These are phyloP conservation scores for Metschnikowia santaceciliae DNA, from an alignment of 805 yeast species.

Conservation along the genomic window DNA sequence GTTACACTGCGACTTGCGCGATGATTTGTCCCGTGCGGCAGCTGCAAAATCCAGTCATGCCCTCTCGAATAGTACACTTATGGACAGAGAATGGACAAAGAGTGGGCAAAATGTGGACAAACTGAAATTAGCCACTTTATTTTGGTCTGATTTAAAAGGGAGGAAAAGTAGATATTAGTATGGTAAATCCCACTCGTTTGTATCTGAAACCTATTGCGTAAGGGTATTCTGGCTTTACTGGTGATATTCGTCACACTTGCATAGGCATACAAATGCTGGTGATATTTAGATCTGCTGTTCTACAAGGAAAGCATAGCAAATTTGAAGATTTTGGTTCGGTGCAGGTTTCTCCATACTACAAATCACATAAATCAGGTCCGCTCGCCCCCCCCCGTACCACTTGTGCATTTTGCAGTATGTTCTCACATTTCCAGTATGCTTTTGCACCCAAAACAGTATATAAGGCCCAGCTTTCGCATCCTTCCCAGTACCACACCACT, in stretches of 20 bases:
- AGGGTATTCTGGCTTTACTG: too few species aligned
- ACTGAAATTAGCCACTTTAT: too few species aligned
- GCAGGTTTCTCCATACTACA: not conserved
- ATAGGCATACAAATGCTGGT: too few species aligned
- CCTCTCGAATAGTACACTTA: not conserved
- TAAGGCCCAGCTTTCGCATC: constrained; percentile 1
- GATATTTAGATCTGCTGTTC: too few species aligned
- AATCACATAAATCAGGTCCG: not conserved
- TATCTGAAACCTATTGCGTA: too few species aligned
- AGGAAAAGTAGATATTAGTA: too few species aligned
- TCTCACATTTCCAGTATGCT: constrained; percentile 1
- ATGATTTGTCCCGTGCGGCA: not conserved
- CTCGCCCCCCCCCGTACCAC: not conserved
- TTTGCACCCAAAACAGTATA: constrained; percentile 4
- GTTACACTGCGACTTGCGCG: not conserved
- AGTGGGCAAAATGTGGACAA: too few species aligned
- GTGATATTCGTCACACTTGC: too few species aligned
- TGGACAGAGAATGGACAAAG: not conserved
- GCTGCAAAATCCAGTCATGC: not conserved
- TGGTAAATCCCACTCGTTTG: too few species aligned
- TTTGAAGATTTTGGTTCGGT: too few species aligned
- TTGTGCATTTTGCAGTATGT: not conserved
- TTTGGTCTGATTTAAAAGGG: too few species aligned
- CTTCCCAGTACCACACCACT: not conserved
- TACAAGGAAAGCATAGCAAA: too few species aligned